Conservation (phyloP, 2,329 filamentous ascomycete species). For the Fusarium chuoi region DNA sequence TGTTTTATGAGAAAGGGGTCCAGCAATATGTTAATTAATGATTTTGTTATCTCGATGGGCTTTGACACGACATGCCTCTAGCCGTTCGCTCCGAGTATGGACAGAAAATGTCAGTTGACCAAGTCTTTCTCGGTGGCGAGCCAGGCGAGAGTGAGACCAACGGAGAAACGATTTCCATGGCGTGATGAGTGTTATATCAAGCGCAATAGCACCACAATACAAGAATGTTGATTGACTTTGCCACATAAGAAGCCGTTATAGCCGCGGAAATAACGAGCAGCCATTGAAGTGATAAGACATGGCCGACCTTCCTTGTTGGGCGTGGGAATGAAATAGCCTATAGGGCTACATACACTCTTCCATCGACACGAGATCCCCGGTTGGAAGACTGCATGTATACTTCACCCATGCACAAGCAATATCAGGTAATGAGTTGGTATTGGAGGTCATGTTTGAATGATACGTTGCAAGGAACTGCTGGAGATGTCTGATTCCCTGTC, state of each 20-base stretch:
- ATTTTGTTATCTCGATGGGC: background rate
- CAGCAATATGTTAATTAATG: background rate
- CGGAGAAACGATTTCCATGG: background rate
- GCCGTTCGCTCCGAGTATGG: accelerated
- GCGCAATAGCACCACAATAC: background rate
- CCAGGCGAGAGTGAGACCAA: background rate
- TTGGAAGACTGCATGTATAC: background rate
- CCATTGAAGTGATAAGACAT: background rate
- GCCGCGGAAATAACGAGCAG: background rate
- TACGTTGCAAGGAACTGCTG: background rate
- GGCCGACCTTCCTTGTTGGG: background rate
- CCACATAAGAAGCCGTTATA: background rate
- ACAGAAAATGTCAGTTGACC: background rate
- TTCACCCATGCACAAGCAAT: background rate
- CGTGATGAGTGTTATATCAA: background rate
- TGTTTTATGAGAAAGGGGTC: background rate
- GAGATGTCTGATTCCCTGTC: background rate
- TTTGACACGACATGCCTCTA: background rate
- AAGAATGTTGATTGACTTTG: background rate
- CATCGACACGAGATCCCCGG: background rate
- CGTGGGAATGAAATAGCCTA: background rate
- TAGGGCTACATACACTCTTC: background rate
- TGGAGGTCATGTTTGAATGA: background rate
- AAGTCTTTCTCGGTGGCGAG: background rate
- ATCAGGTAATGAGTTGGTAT: background rate